Evolutionary conservation across 306 rosid species (phyloP), one percentile per base, ranked within the genome.

Genomic region (Vigna trinervia): DNA sequence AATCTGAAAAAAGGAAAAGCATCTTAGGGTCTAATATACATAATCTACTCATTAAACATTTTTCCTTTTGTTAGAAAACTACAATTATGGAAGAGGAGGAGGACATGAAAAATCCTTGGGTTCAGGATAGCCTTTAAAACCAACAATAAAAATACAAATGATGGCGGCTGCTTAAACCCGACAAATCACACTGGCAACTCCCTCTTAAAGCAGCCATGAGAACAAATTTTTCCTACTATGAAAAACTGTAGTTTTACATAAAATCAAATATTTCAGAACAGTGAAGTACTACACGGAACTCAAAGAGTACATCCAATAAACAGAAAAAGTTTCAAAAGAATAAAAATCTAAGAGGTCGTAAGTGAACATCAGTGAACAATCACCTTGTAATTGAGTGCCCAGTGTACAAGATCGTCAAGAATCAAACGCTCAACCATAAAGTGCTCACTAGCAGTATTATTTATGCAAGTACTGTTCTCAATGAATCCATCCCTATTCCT

Each of bases 361-460:
- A 69, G 52, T 15, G 64, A 69, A 59, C 38, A 78, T n/a, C 73
- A 83, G 81, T 22, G n/a, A 75, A 45, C 14, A 77, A 86, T 78
- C 78, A 94, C 98, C 98, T 92, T 95, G 88, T 92, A 90, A 79
- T 92, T 69, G 62, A 92, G 89, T 39, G 87, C 93, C 98, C 98
- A 95, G 80, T 92, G 98, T 68, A 88, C 85, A 65, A 95, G 91
- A 86, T 95, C 98, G 79, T 95, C 97, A 62, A 90, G 30, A 83
- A 95, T 92, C 86, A 95, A 78, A 54, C 93, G 97, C 83, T 90
- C 97, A 73, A 90, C 96, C 98, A 95, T 95, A 79, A 80, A 87
- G 85, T 92, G 95, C 90, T 95, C 97, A 78, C 98, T 88, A 52
- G 98, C 97, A 57, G 97, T 92, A 91, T 95, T 92, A 82, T 95